Conservation (phyloP, 306 rosid genomes). For the Oxytropis ochrocephala region DNA sequence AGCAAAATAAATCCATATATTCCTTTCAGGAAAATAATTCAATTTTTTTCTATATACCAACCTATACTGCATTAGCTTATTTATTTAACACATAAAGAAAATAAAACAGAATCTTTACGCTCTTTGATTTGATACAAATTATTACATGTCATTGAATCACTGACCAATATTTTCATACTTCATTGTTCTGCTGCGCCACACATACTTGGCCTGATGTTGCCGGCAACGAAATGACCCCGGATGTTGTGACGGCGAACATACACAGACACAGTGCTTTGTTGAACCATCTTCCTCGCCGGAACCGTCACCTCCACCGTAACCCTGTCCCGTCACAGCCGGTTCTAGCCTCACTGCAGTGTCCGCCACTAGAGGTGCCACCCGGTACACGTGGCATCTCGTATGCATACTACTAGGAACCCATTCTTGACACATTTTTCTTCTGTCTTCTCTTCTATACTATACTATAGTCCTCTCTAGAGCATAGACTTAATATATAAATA, state of each 20-base stretch:
- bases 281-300: background rate
- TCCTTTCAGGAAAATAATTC: too few relatives aligned
- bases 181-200: conserved; percentile 41
- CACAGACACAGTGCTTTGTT: conserved; percentile 39
- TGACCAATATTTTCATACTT: background rate
- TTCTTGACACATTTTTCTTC: conserved; percentile 34
- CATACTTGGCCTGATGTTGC: conserved; percentile 49
- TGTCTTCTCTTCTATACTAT: too few relatives aligned
- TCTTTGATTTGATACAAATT: background rate
- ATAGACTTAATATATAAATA: background rate
- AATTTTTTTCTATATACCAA: too few relatives aligned
- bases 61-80: too few relatives aligned
- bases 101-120: too few relatives aligned
- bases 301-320: background rate
- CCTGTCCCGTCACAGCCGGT: background rate
- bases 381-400: conserved; percentile 18
- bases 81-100: too few relatives aligned
- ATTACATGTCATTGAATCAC: background rate
- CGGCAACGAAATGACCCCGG: conserved; percentile 82
- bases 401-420: conserved; percentile 21
- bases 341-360: conserved; percentile 9
- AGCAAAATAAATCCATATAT: too few relatives aligned
- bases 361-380: conserved; percentile 3
- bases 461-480: background rate
- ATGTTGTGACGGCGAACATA: conserved; percentile 70